These are phyloP conservation scores for Metschnikowia noctiluminum DNA, from an alignment of 805 yeast species.

Conservation along the genomic window DNA sequence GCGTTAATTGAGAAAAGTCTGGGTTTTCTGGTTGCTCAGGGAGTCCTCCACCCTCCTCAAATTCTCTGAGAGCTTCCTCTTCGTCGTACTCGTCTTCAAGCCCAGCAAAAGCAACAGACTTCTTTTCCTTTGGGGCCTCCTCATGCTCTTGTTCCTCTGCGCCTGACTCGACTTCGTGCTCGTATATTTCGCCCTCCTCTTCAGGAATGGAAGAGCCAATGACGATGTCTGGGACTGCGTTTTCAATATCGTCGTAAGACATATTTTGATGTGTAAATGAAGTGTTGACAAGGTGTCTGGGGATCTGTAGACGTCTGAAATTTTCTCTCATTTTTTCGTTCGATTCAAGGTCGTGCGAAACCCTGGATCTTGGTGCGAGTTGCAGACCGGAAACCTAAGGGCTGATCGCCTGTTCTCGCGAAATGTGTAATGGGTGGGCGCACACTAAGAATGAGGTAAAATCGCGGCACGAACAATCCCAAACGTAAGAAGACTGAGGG, in stretches of 20 bases:
- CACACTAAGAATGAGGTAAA: no score
- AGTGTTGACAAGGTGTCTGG: not conserved
- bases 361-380: constrained; percentile 1
- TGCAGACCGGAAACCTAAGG: not conserved
- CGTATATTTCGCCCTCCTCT: constrained; percentile 45
- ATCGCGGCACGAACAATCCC: no score
- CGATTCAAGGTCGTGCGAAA: constrained; percentile 8
- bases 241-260: constrained; percentile 78
- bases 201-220: constrained; percentile 53
- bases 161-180: constrained; percentile 46
- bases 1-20: constrained; percentile 76
- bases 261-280: constrained; percentile 27
- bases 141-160: constrained; percentile 45
- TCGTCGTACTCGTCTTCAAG: constrained; percentile 67
- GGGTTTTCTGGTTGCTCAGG: constrained; percentile 95
- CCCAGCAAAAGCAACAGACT: constrained; percentile 80
- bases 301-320: constrained; percentile 4
- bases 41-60: constrained; percentile 97
- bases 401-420: no score
- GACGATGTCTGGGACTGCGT: constrained; percentile 80
- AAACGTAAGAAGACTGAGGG: no score
- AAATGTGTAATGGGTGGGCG: no score
- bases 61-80: constrained; percentile 76
- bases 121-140: constrained; percentile 43
- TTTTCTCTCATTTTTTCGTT: constrained; percentile 7